Base-by-base conservation (phyloP, 2,329 filamentous ascomycete genomes). In the Penicillium sp. region DNA sequence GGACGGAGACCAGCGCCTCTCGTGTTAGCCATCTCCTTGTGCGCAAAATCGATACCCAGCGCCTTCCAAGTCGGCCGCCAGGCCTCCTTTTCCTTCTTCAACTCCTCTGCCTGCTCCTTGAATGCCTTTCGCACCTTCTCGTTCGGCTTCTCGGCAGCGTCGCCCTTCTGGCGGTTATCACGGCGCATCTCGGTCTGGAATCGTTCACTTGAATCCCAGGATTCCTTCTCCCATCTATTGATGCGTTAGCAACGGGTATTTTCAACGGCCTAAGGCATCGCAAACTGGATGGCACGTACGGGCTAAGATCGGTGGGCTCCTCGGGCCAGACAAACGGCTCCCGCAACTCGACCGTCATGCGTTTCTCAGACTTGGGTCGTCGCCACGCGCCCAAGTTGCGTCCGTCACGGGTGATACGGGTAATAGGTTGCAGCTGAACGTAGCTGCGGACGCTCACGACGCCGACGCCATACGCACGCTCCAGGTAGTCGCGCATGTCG, bases 401-500 rank as follows among this genome's bases (percentile, higher is more conserved):
- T 58, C 66, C 41, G 61, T 53, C 35, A 56, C 60, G 63, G 14
- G 61, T 63, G 62, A 66, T 65, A 46, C 60, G 81, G 51, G 81
- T 81, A 31, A 87, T 71, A 42, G 81, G 82, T 69, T 84, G 80
- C 73, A 87, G 83, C 64, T 89, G 85, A 67, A 97, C 83, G 67
- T 84, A 92, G 47, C 89, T 91, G 55, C 92, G 88, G 56, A 97
- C 85, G 60, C 79, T 79, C 46, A 83, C 76, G 48, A 87, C 83
- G 58, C 86, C 81, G 55, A 97, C 86, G 54, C 82, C 80, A 79
- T 99, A 99, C 39, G 83, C 82, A 72, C 95, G 86, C 77, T 84
- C 89, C 56, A 99, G 86, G 78, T 97, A 99, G 77, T 96, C 92
- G 72, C 91, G 89, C 38, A 99, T 77, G 72, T 99, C 94, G 73